A percentile compares a stretch with the other conserved stretches of the same genome.
Evolutionary conservation across 257 asterid species (phyloP).

Genomic region (Haberlea rhodopensis): DNA sequence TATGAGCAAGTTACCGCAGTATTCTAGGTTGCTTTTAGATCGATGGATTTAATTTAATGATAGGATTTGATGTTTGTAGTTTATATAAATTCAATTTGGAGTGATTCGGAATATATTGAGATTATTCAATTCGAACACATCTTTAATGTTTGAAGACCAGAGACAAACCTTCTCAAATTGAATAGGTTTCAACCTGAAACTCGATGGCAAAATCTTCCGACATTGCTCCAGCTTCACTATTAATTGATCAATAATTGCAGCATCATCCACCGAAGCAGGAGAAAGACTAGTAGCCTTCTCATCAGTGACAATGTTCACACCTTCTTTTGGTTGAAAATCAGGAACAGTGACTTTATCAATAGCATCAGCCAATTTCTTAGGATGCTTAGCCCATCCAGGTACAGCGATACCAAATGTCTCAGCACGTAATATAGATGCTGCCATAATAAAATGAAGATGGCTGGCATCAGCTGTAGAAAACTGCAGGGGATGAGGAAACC

Average conservation of each 20-base stretch:
- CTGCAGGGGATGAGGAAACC: constrained; percentile 77
- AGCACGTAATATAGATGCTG: constrained; percentile 74
- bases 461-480: constrained; percentile 64
- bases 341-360: constrained; percentile 59
- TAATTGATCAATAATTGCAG: constrained; percentile 65
- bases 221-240: constrained; percentile 65
- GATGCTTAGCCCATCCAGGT: constrained; percentile 84
- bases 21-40: not conserved
- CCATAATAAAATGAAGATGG: constrained; percentile 83
- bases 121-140: not conserved
- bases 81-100: not conserved
- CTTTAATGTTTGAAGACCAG: not conserved
- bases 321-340: constrained; percentile 65
- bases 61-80: too few species aligned
- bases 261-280: constrained; percentile 76
- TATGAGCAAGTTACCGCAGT: not conserved
- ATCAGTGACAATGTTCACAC: constrained; percentile 79
- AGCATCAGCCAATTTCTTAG: constrained; percentile 66
- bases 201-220: constrained; percentile 45
- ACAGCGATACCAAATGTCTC: constrained; percentile 76
- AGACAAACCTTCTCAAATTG: constrained; percentile 82
- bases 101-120: too few species aligned
- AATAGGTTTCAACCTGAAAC: constrained; percentile 80
- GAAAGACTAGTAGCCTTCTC: constrained; percentile 82
- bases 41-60: too few species aligned